Evolutionary conservation across 441 rosid species (phyloP), one percentile per base, ranked within the genome.

Genomic region (Corymbia citriodora): DNA sequence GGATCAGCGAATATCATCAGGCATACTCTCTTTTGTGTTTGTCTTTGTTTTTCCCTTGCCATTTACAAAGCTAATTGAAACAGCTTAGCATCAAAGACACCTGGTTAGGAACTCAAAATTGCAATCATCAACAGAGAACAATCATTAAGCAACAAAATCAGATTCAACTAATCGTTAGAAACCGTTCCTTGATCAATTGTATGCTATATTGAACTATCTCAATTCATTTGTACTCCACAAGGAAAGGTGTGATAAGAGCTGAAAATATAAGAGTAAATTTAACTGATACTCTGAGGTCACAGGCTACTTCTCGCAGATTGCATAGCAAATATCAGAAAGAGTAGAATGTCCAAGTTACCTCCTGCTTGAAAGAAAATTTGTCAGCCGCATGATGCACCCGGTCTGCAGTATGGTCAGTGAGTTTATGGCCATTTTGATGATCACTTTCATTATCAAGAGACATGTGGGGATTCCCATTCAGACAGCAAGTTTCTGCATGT

Each of bases 361-460:
- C 2, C 65, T 25, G 65, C 14, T 10, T 4, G 65, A 4, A 29
- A 10, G 65, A 1, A 59, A 59, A 10, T 23, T 2, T 10, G 29
- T 25, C n/a, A 10, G 65, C 63, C 10, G 13, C n/a, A 59, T 0
- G 2, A 59, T 25, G 3, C 65, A 59, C 14, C 65, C 29, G 5
- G 6, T 57, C 29, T 5, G 13, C 11, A 23, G 29, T 57, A 57
- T 3, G 63, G 63, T 5, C 63, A 57, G 5, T 57, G 29, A 10
- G 27, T 57, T 57, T 27, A 57, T 5, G 2, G 2, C 2, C 27
- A 57, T 57, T 57, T 33, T 33, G 40, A 36, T 36, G 40, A 29
- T 23, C 5, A 59, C n/a, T 2, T 59, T 59, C 13, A 59, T 59
- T 59, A 59, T 59, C 3, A 6, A 1, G 1, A 2, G 0, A 0